A percentile compares a stretch with the other conserved stretches of the same genome.
phyloP scores from a whole-genome alignment of 345 rosid species.

The Streptanthus diversifolius region DNA sequence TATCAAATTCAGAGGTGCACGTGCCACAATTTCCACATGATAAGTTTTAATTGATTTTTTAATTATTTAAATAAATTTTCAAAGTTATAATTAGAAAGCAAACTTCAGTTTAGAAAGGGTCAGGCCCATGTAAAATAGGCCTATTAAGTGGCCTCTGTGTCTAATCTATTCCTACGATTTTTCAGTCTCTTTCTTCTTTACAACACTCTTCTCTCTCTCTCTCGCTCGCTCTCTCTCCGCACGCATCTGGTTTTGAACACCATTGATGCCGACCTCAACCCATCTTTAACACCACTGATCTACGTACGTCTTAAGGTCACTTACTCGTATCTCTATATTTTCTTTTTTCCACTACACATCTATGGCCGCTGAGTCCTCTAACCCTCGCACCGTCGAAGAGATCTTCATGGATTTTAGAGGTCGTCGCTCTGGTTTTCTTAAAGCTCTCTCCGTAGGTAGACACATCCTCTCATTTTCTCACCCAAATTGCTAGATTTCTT shows the following conservation, averaged over 20 bases:
- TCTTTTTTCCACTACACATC: not conserved
- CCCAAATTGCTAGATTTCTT: not conserved
- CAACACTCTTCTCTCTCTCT: not conserved
- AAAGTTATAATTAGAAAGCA: too few species aligned
- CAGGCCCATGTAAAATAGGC: constrained; percentile 14
- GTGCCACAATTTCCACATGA: too few species aligned
- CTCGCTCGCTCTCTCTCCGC: not conserved
- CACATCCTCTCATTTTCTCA: not conserved
- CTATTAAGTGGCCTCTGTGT: not conserved
- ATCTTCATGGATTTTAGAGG: constrained; percentile 67
- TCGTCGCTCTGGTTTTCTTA: constrained; percentile 69
- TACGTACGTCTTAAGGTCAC: not conserved
- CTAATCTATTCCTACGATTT: too few species aligned
- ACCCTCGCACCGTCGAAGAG: constrained; percentile 75
- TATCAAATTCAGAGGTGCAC: too few species aligned
- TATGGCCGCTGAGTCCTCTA: constrained; percentile 45
- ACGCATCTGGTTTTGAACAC: constrained; percentile 19
- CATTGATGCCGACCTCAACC: constrained; percentile 21
- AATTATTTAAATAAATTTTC: too few species aligned
- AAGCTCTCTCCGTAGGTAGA: constrained; percentile 78
- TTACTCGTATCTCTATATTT: not conserved
- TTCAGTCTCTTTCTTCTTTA: too few species aligned
- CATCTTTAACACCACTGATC: constrained; percentile 18
- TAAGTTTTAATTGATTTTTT: too few species aligned
- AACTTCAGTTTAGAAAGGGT: not conserved